Percentiles rank a stretch among this genome's conserved stretches.
Conservation (phyloP, 2,329 filamentous ascomycete species). For the Alternaria gaisen region DNA sequence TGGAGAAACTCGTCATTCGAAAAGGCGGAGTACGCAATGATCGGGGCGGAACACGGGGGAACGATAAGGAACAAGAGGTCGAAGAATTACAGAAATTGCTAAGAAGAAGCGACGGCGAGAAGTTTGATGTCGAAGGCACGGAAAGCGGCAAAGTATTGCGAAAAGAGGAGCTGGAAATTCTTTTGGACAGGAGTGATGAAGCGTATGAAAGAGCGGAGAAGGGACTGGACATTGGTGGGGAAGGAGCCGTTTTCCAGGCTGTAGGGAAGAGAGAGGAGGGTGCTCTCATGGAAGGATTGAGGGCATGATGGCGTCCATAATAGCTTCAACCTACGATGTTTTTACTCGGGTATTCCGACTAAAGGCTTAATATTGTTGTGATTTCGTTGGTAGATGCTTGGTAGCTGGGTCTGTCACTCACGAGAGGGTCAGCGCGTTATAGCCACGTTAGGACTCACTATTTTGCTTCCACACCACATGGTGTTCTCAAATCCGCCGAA, state of each 20-base stretch:
- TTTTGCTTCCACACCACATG: neutral
- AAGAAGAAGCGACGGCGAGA: slow-evolving; percentile 72
- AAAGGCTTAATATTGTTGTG: neutral
- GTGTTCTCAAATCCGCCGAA: neutral
- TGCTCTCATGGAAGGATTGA: slow-evolving; percentile 60
- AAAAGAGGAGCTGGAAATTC: slow-evolving; percentile 76
- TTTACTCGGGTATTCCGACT: neutral
- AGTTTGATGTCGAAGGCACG: slow-evolving; percentile 63
- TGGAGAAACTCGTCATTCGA: slow-evolving; percentile 95
- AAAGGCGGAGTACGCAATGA: slow-evolving; percentile 74
- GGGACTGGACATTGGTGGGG: slow-evolving; percentile 75
- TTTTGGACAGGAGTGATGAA: slow-evolving; percentile 78
- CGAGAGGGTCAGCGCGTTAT: neutral
- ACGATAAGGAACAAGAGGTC: slow-evolving; percentile 55
- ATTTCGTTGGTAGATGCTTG: neutral
- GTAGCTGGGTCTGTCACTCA: neutral
- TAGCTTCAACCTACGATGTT: neutral
- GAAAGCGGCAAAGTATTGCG: slow-evolving; percentile 75
- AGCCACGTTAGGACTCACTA: neutral
- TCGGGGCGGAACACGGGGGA: slow-evolving; percentile 63
- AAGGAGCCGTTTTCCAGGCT: slow-evolving; percentile 69
- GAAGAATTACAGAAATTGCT: slow-evolving; percentile 59
- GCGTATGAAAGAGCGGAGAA: slow-evolving; percentile 78
- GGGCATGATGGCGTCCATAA: slow-evolving; percentile 33
- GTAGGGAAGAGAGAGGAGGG: slow-evolving; percentile 78